These are phyloP conservation scores for Candida ovalis DNA, from an alignment of 805 yeast genomes.

Conservation along the genomic window DNA sequence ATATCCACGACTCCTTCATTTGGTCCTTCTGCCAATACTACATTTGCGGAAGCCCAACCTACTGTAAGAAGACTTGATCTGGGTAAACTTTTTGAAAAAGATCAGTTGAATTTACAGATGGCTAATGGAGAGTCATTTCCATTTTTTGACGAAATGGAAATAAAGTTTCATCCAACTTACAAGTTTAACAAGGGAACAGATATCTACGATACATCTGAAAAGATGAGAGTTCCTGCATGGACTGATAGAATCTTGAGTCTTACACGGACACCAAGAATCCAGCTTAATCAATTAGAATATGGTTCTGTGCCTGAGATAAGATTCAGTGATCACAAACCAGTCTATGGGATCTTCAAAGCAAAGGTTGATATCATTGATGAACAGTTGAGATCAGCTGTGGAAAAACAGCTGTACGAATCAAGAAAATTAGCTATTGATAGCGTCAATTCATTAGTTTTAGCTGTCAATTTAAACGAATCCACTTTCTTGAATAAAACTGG, in stretches of 20 bases:
- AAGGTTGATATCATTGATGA: constrained; percentile 65
- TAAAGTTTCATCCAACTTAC: constrained; percentile 86
- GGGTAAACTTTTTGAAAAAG: constrained; percentile 51
- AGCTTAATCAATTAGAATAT: constrained; percentile 58
- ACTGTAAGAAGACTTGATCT: background rate
- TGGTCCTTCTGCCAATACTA: background rate
- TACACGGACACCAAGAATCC: constrained; percentile 50
- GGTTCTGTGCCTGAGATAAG: constrained; percentile 50
- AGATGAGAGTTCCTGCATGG: constrained; percentile 95
- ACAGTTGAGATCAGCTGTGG: constrained; percentile 42
- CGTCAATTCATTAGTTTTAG: constrained; percentile 29
- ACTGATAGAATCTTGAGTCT: constrained; percentile 80
- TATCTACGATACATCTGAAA: constrained; percentile 83
- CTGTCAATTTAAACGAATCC: constrained; percentile 14
- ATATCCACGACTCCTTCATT: too few species aligned
- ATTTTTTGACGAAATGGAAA: constrained; percentile 74
- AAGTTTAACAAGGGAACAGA: constrained; percentile 87
- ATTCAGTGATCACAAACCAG: constrained; percentile 91
- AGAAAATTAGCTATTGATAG: constrained; percentile 43
- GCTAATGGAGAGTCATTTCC: constrained; percentile 74
- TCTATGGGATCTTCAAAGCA: constrained; percentile 66
- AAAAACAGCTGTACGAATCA: constrained; percentile 51
- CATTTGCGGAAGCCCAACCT: background rate
- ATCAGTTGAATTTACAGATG: constrained; percentile 79
- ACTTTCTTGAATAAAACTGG: constrained; percentile 30